Percentiles rank a stretch among this genome's conserved stretches.
Conservation (phyloP, 208 protist species). For the Leishmania martiniquensis region DNA sequence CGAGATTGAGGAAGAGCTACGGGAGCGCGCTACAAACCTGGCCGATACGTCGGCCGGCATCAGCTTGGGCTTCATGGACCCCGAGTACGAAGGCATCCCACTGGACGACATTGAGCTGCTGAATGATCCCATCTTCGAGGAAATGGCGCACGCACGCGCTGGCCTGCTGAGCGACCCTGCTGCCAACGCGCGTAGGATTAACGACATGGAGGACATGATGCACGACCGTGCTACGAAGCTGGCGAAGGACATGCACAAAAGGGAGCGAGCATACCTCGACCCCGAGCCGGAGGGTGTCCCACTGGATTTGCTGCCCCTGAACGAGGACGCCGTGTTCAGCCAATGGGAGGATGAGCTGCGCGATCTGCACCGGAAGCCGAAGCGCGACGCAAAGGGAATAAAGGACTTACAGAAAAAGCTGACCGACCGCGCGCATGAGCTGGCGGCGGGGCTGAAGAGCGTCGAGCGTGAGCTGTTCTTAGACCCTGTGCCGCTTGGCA, state of each 20-base stretch:
- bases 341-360: conserved; percentile 65
- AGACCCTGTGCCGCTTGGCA: conserved; percentile 57
- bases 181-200: conserved; percentile 66
- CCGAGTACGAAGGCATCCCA: conserved; percentile 77
- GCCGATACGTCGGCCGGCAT: conserved; percentile 28
- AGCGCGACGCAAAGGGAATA: conserved; percentile 46
- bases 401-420: conserved; percentile 43
- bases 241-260: conserved; percentile 52
- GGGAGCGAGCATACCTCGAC: conserved; percentile 67
- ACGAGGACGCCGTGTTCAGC: conserved; percentile 62
- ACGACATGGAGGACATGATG: conserved; percentile 72
- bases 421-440: conserved; percentile 64
- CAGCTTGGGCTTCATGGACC: conserved; percentile 65
- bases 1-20: conserved; percentile 47
- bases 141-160: conserved; percentile 47
- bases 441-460: conserved; percentile 65
- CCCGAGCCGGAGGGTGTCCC: conserved; percentile 64
- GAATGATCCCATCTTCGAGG: conserved; percentile 48
- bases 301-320: conserved; percentile 64
- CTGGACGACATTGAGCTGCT: conserved; percentile 56
- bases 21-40: conserved; percentile 36
- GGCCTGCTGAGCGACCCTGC: conserved; percentile 47
- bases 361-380: conserved; percentile 49
- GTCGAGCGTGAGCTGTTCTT: conserved; percentile 77
- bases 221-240: conserved; percentile 58